Conservation (phyloP, 108 stramenopile genomes). For the Nannochloropsis oceanica region DNA sequence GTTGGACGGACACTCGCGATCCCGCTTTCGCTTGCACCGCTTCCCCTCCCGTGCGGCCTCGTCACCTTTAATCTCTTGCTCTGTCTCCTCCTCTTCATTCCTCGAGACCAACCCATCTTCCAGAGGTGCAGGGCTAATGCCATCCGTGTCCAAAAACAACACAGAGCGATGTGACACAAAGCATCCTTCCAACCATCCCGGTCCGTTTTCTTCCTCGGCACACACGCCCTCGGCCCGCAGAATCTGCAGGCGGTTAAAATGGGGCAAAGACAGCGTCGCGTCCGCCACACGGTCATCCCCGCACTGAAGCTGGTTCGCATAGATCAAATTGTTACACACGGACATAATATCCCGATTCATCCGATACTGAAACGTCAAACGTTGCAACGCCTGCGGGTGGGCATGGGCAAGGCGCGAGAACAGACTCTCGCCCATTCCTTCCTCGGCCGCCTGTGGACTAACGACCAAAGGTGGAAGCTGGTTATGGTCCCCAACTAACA, state of each 20-base stretch:
- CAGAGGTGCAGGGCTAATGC: conserved; percentile 4
- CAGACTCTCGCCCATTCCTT: conserved; percentile 75
- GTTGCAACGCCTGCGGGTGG: conserved; percentile 59
- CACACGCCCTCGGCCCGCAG: conserved; percentile 1
- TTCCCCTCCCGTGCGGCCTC: conserved; percentile 29
- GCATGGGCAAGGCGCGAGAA: conserved; percentile 60
- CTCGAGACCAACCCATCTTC: conserved; percentile 12
- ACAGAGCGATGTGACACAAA: conserved; percentile 54
- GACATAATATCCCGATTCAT: conserved; percentile 79
- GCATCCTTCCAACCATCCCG: conserved; percentile 40
- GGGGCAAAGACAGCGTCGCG: conserved; percentile 38
- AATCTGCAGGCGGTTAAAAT: not conserved
- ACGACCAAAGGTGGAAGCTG: conserved; percentile 86
- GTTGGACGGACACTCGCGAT: not conserved
- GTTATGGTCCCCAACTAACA: conserved; percentile 91
- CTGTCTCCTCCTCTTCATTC: conserved; percentile 29
- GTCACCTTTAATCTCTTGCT: conserved; percentile 37
- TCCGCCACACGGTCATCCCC: conserved; percentile 52
- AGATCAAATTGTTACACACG: conserved; percentile 66
- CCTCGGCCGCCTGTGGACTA: conserved; percentile 49
- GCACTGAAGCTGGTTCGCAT: conserved; percentile 64
- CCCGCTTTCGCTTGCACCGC: conserved; percentile 13
- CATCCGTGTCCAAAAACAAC: conserved; percentile 73
- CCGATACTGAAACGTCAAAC: conserved; percentile 80
- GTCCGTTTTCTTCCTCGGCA: not conserved